Conservation (phyloP, 2,329 filamentous ascomycete genomes). For the Aspergillus alliaceus region DNA sequence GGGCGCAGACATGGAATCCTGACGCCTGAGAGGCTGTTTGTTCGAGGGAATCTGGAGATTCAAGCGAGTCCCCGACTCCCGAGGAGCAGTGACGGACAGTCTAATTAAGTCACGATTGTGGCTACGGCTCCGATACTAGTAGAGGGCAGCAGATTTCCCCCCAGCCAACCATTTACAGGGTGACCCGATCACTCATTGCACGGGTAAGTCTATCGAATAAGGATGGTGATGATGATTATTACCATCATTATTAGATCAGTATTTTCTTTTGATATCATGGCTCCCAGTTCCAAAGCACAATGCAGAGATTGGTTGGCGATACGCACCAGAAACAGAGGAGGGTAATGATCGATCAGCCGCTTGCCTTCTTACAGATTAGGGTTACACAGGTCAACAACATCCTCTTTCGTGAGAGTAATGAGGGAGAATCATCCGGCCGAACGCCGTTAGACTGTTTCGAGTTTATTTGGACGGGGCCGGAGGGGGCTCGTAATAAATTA, state of each 20-base stretch:
- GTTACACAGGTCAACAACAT: slow-evolving; percentile 19
- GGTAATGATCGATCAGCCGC: slow-evolving; percentile 18
- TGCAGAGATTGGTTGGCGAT: slow-evolving; percentile 15
- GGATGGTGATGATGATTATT: too few species aligned
- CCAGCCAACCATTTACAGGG: not conserved
- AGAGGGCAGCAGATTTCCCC: not conserved
- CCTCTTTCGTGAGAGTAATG: not conserved
- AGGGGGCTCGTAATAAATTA: slow-evolving; percentile 9
- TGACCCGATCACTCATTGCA: not conserved
- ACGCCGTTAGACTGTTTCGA: slow-evolving; percentile 42
- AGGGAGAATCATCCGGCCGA: slow-evolving; percentile 20
- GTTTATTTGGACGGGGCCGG: slow-evolving; percentile 35
- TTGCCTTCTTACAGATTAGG: slow-evolving; percentile 12
- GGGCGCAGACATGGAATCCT: slow-evolving; percentile 8
- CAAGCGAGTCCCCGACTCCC: not conserved
- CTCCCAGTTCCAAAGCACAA: slow-evolving; percentile 4
- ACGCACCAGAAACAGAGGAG: slow-evolving; percentile 19
- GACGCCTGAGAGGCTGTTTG: slow-evolving; percentile 10
- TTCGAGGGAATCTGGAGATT: slow-evolving; percentile 2
- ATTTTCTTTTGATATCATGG: slow-evolving; percentile 5
- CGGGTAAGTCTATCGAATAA: not conserved
- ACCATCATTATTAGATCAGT: not conserved
- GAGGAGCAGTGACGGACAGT: not conserved
- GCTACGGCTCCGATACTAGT: slow-evolving; percentile 4
- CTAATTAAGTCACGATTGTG: slow-evolving; percentile 1